Base-by-base conservation (phyloP, 2,329 filamentous ascomycete species). In the Neocatenulostroma microsporum region DNA sequence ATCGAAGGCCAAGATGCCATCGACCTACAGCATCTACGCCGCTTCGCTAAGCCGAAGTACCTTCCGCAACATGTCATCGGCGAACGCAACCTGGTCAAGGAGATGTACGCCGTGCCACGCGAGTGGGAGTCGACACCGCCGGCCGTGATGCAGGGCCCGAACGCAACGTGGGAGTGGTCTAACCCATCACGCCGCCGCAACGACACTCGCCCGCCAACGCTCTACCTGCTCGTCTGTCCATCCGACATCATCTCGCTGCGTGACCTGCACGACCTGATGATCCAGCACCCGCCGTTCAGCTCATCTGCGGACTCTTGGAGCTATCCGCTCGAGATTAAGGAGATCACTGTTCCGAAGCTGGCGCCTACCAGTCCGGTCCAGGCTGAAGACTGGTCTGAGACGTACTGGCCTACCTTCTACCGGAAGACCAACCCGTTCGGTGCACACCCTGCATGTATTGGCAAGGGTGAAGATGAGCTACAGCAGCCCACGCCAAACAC, bases 381-480 rank as follows among this genome's bases (percentile, higher is more conserved):
- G 58, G 83, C 85, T 7, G 74, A 74, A 18, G 67, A 76, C 56
- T 91, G 84, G 84, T 81, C 78, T 18, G 68, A 74, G 21, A 72
- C 80, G 49, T 89, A 85, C 59, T 93, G 85, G 85, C 85, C 85
- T 10, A 82, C 80, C 2, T 76, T 88, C 32, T 93, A 91, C 63
- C 81, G 84, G 46, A 87, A 87, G 65, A 88, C 82, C 48, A 91
- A 91, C 54, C 84, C 84, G 2, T 83, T 88, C 41, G 85, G 85
- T 3, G 84, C 85, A 13, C 85, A 93, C 55, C 84, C 84, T 43
- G 77, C 78, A 53, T 74, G 83, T 55, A 76, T 89, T 38, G 68
- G 74, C 27, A 77, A 81, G 41, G 78, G 80, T 19, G 80, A 81
- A 25, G 73, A 78, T 10, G 79, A 84, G 42, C 75, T 93, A 35